A percentile compares a stretch with the other conserved stretches of the same genome.
These are phyloP conservation scores for Dryas integrifolia DNA, from an alignment of 331 rosid species.

Conservation along the genomic window DNA sequence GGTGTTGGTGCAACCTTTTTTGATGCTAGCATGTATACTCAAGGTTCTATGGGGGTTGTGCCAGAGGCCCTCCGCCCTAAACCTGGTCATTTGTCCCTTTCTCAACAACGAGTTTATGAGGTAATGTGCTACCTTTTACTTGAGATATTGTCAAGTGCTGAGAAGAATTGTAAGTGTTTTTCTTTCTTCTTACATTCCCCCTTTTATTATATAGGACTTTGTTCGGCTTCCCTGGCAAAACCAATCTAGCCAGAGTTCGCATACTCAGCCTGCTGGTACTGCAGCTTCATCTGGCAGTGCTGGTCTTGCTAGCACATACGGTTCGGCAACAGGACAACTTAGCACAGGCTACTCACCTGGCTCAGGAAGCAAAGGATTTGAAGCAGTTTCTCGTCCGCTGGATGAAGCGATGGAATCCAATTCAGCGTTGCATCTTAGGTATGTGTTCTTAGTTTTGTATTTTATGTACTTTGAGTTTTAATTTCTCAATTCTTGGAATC, in stretches of 20 bases:
- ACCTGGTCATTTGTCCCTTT: constrained; percentile 84
- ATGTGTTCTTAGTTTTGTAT: background rate
- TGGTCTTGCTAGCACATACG: constrained; percentile 55
- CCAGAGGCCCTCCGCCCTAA: constrained; percentile 96
- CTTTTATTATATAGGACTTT: constrained; percentile 59
- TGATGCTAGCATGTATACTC: constrained; percentile 71
- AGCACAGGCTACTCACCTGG: constrained; percentile 60
- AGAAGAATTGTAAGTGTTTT: constrained; percentile 7
- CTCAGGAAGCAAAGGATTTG: constrained; percentile 49
- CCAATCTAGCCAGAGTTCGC: constrained; percentile 71
- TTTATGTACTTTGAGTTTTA: constrained; percentile 4
- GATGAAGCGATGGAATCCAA: constrained; percentile 68
- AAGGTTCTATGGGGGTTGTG: constrained; percentile 84
- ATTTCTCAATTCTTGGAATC: constrained; percentile 21
- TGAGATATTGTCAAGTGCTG: background rate
- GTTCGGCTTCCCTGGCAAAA: constrained; percentile 98
- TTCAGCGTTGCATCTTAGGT: constrained; percentile 67
- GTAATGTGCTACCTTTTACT: constrained; percentile 23
- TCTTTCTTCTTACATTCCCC: constrained; percentile 2
- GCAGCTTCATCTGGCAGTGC: constrained; percentile 51
- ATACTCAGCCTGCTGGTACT: constrained; percentile 57
- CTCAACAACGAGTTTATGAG: constrained; percentile 97
- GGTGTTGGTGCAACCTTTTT: constrained; percentile 76
- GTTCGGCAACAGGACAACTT: constrained; percentile 56
- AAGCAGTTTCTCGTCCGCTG: constrained; percentile 62